phyloP scores from a whole-genome alignment of 768 basidiomycete species.

The Auriscalpium orientale region DNA sequence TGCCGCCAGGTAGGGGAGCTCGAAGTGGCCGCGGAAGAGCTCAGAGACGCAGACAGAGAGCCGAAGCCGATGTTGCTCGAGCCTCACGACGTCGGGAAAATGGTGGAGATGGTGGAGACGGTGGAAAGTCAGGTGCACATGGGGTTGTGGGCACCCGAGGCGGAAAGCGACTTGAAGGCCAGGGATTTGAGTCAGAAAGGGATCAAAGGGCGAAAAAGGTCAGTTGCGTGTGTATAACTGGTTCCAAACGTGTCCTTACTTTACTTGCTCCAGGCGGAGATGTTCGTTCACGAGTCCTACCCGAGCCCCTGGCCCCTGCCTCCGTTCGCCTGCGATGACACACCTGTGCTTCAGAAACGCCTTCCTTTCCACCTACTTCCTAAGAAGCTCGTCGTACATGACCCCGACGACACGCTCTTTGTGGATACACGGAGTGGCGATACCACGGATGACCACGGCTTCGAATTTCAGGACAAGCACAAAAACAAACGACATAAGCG shows the following conservation, averaged over 20 bases:
- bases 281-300: not conserved
- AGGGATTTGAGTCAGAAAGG: not conserved
- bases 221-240: not conserved
- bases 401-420: constrained; percentile 5
- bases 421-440: not conserved
- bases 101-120: not conserved
- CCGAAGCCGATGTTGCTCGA: constrained; percentile 24
- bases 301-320: not conserved
- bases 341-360: not conserved
- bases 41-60: constrained; percentile 30
- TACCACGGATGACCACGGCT: not conserved
- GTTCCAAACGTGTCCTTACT: not conserved
- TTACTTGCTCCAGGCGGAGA: not conserved
- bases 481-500: not conserved
- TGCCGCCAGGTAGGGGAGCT: constrained; percentile 29
- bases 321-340: not conserved
- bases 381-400: constrained; percentile 9
- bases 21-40: constrained; percentile 24
- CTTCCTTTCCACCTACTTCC: constrained; percentile 9
- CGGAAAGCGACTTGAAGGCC: not conserved
- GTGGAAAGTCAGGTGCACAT: not conserved
- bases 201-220: not conserved
- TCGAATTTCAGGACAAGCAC: not conserved
- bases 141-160: not conserved
- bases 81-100: not conserved